Conservation (phyloP, 305 asterid genomes). For the Fraxinus platypoda region DNA sequence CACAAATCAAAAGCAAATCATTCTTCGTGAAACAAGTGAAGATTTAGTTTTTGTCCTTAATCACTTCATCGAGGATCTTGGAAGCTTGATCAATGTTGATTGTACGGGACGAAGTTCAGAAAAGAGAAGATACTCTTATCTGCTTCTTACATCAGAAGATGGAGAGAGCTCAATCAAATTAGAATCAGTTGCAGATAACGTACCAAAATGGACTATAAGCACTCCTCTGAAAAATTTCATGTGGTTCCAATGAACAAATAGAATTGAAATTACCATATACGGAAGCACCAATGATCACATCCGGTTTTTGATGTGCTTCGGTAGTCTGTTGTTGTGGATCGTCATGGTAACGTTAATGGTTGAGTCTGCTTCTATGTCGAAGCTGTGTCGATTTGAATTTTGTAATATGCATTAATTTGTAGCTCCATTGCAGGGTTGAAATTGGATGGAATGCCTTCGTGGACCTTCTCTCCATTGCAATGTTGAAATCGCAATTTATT, state of each 20-base stretch:
- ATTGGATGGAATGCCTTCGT: not conserved
- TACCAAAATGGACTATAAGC: constrained; percentile 22
- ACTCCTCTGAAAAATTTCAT: constrained; percentile 28
- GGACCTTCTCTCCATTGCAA: too few species aligned
- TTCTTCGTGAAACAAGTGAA: constrained; percentile 31
- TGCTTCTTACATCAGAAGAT: constrained; percentile 22
- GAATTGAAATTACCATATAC: not conserved
- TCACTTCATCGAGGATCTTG: constrained; percentile 20
- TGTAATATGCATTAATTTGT: too few species aligned
- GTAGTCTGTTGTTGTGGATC: not conserved
- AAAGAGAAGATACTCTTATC: constrained; percentile 16
- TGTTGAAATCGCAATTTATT: too few species aligned
- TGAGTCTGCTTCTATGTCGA: not conserved
- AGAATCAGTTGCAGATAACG: constrained; percentile 29
- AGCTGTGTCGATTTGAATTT: too few species aligned
- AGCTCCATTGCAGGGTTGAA: not conserved
- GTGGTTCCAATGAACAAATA: constrained; percentile 29
- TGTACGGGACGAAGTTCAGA: constrained; percentile 29
- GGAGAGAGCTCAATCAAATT: constrained; percentile 35
- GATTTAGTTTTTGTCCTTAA: constrained; percentile 23
- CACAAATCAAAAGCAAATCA: constrained; percentile 16
- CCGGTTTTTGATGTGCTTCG: not conserved
- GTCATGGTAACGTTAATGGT: not conserved
- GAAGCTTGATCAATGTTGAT: constrained; percentile 32
- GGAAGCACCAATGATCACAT: not conserved